Evolutionary conservation across 768 basidiomycete species (phyloP).

Genomic region (Xerocomellus chrysenteron): DNA sequence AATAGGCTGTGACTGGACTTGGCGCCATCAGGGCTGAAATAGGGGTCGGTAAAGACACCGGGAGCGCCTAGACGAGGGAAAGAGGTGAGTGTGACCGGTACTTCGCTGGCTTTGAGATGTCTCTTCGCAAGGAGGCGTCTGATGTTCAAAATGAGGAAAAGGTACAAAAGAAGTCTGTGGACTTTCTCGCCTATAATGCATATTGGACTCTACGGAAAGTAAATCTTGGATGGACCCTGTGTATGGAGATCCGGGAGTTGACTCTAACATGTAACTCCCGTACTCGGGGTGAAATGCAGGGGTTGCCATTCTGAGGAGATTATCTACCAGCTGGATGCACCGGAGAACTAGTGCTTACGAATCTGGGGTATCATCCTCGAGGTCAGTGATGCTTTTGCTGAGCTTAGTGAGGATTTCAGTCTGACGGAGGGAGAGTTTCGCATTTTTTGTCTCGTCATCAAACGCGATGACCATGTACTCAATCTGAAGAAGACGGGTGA

Average conservation of each 20-base stretch:
- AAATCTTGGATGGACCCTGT: constrained; percentile 84
- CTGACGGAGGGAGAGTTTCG: constrained; percentile 90
- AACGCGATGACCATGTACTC: constrained; percentile 95
- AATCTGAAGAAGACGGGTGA: constrained; percentile 49
- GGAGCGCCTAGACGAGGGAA: constrained; percentile 89
- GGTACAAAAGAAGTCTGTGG: background rate
- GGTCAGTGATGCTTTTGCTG: constrained; percentile 61
- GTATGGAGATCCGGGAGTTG: constrained; percentile 95
- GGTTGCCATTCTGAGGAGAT: constrained; percentile 54
- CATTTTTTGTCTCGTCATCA: constrained; percentile 75
- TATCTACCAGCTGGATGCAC: background rate
- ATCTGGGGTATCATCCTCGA: constrained; percentile 50
- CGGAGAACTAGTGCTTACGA: constrained; percentile 43
- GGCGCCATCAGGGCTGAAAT: constrained; percentile 70
- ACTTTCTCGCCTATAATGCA: constrained; percentile 76
- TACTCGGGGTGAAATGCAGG: constrained; percentile 98
- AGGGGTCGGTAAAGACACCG: constrained; percentile 91
- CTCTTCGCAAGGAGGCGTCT: constrained; percentile 84
- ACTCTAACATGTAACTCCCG: constrained; percentile 98
- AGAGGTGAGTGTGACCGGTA: constrained; percentile 92
- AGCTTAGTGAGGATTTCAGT: constrained; percentile 89
- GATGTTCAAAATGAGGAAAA: constrained; percentile 9
- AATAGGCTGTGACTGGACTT: constrained; percentile 91
- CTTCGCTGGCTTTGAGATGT: constrained; percentile 80
- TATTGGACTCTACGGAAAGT: constrained; percentile 87